Percentiles rank a stretch among this genome's conserved stretches.
phyloP scores from a whole-genome alignment of 139 green algal species.

The Gonium pectorale region DNA sequence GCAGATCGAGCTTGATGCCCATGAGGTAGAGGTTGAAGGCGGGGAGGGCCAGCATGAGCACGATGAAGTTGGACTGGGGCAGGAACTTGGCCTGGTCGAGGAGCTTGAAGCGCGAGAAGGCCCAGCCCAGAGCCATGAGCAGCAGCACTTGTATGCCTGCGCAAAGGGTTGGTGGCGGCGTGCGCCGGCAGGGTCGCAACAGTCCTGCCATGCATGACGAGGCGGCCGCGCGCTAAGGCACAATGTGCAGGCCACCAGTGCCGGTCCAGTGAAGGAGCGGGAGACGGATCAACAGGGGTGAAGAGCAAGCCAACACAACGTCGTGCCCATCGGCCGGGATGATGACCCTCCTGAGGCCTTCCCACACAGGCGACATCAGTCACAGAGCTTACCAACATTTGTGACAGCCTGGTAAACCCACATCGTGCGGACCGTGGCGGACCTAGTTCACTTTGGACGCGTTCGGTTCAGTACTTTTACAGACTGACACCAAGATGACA shows the following conservation, averaged over 20 bases:
- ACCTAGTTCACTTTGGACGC: too few species aligned
- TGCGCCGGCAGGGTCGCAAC: not conserved
- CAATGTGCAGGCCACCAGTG: not conserved
- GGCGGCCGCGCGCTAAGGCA: not conserved
- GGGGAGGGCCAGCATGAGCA: slow-evolving; percentile 42
- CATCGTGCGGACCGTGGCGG: too few species aligned
- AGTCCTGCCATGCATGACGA: not conserved
- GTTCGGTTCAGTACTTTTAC: too few species aligned
- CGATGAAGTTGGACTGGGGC: slow-evolving; percentile 7
- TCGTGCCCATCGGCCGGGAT: too few species aligned
- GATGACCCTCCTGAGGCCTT: too few species aligned
- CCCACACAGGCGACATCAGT: not conserved
- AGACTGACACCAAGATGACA: too few species aligned
- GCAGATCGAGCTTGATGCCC: slow-evolving; percentile 58
- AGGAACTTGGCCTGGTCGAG: slow-evolving; percentile 41
- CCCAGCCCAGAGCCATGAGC: slow-evolving; percentile 41
- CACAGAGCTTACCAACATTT: slow-evolving; percentile 41
- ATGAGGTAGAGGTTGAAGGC: slow-evolving; percentile 56
- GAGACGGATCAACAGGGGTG: not conserved
- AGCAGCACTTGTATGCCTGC: slow-evolving; percentile 51
- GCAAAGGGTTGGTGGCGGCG: not conserved
- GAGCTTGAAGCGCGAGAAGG: slow-evolving; percentile 33
- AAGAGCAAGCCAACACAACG: not conserved
- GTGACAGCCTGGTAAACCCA: slow-evolving; percentile 50
- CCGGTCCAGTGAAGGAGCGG: not conserved